A percentile compares a stretch with the other conserved stretches of the same genome.
These are phyloP conservation scores for Taiozyma onychis DNA, from an alignment of 1,139 yeast species.

Conservation along the genomic window DNA sequence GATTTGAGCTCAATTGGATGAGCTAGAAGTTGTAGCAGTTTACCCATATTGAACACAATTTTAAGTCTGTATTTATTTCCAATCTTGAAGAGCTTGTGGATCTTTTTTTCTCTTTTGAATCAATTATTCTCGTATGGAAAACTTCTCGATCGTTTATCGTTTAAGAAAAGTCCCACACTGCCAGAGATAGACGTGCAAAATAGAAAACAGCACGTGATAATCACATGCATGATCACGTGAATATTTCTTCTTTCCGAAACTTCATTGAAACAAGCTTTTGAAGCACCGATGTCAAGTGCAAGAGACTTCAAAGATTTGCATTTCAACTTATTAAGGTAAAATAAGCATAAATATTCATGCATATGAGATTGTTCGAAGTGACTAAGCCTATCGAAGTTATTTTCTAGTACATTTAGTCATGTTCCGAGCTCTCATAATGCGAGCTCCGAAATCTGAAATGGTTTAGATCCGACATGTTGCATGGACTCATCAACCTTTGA, in stretches of 20 bases:
- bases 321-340: too few relatives aligned
- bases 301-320: too few relatives aligned
- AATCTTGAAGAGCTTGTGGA: not conserved
- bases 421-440: not conserved
- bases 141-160: not conserved
- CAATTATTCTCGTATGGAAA: not conserved
- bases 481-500: not conserved
- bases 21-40: conserved; percentile 50
- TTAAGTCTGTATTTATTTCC: not conserved
- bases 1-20: conserved; percentile 76
- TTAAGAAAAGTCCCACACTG: not conserved
- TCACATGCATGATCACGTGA: not conserved
- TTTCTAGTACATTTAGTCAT: not conserved
- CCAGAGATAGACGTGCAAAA: not conserved
- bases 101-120: not conserved
- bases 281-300: too few relatives aligned
- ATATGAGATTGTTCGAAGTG: not conserved
- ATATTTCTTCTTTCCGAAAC: too few relatives aligned
- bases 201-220: not conserved
- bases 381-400: not conserved
- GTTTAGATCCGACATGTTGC: not conserved
- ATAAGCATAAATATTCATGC: too few relatives aligned
- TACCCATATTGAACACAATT: conserved; percentile 44
- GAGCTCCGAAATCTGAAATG: not conserved
- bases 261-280: too few relatives aligned